Evolutionary conservation across 225 moss, liverwort and hornwort genomes (phyloP), one percentile per base, ranked within the genome.

Genomic region (Bryoerythrophyllum caledonicum): DNA sequence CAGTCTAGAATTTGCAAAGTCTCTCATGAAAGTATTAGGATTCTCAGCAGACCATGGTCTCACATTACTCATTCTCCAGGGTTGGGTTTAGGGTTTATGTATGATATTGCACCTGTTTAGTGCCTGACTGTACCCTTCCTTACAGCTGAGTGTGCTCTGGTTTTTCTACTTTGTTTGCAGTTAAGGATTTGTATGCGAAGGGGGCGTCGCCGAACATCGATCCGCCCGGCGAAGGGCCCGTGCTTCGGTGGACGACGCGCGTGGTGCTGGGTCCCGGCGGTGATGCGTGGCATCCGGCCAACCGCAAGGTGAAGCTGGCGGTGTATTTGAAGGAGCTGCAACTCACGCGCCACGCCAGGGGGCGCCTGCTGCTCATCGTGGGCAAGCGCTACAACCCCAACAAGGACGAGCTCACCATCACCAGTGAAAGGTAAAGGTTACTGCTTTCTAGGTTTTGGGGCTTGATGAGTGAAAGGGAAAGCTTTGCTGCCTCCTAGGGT

Each of bases 221-320:
- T 72, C 94, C 93, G 2, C 91, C 91, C 43, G 91, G 91, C 26
- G 84, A 94, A 79, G 97, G 97, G 23, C 93, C 93, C 15, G 78
- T 94, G 79, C 78, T 99, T 76, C 79, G 91, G 68, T 94, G 94
- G 97, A 83, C 85, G 37, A 97, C 91, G 60, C 86, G 91, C 65
- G 90, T 94, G 55, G 94, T 99, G 7, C 67, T 99, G 70, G 86
- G 87, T 62, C 94, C 88, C 5, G 93, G 97, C 58, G 88, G 91
- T 23, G 85, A 97, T 56, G 90, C 87, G 21, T 91, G 83, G 78
- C 94, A 97, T 72, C 94, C 90, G 53, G 89, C 90, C 35, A 94
- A 93, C 68, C 83, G 91, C 15, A 97, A 94, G 80, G 89, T 99
- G 60, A 94, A 91, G 79, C 84, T 94, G 53, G 85, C 91, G 8